Evolutionary conservation across 352 stramenopile genomes (phyloP).

Genomic region (Achlya hypogyna): DNA sequence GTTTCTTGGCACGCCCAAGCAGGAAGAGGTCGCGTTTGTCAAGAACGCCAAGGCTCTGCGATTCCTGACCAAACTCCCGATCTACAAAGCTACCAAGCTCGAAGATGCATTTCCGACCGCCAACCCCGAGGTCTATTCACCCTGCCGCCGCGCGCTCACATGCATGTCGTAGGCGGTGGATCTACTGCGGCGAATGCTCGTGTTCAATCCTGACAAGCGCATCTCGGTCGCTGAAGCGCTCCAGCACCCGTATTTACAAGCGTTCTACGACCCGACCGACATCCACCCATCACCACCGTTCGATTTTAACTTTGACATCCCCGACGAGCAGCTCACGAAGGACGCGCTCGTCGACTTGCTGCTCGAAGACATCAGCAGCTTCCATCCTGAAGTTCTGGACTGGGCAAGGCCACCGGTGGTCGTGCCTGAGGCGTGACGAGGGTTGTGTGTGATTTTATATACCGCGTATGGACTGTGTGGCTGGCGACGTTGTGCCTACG

Average conservation of each 20-base stretch:
- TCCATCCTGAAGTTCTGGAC: constrained; percentile 28
- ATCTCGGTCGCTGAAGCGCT: constrained; percentile 52
- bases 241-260: constrained; percentile 50
- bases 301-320: constrained; percentile 59
- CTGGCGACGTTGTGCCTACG: not conserved
- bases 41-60: constrained; percentile 23
- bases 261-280: constrained; percentile 30
- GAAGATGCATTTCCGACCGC: constrained; percentile 40
- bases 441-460: too few relatives aligned
- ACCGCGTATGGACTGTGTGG: not conserved
- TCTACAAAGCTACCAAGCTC: constrained; percentile 70
- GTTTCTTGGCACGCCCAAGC: constrained; percentile 55
- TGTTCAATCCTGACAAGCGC: constrained; percentile 64
- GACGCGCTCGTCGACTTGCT: constrained; percentile 48
- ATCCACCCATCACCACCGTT: constrained; percentile 31
- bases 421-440: not conserved
- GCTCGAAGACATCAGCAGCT: constrained; percentile 51
- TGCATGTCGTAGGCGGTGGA: constrained; percentile 30
- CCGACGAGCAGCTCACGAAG: constrained; percentile 52
- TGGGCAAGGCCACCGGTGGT: constrained; percentile 3
- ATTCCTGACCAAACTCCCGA: constrained; percentile 36
- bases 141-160: not conserved
- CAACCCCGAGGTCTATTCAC: constrained; percentile 5
- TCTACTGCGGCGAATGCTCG: constrained; percentile 51
- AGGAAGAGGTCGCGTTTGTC: constrained; percentile 49